phyloP scores from a whole-genome alignment of 106 monocot species.

The Narthecium ossifragum region DNA sequence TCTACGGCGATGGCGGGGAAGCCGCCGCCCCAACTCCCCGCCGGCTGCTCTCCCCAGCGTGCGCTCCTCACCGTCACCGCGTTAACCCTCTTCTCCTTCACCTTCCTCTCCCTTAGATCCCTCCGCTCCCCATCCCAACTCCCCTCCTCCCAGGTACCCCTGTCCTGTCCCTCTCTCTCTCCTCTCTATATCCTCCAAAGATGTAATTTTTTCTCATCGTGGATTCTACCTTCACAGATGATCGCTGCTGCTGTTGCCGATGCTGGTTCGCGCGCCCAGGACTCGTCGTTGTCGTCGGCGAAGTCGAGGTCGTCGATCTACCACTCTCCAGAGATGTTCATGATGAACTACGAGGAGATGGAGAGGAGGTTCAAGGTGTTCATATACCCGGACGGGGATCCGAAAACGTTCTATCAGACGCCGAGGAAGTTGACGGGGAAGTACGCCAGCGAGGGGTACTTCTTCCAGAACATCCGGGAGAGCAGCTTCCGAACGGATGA shows the following conservation, averaged over 20 bases:
- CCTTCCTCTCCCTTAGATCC: slow-evolving; percentile 63
- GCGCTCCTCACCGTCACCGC: slow-evolving; percentile 39
- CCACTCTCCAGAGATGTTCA: slow-evolving; percentile 65
- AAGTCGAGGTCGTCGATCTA: slow-evolving; percentile 35
- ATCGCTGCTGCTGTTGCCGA: neutral
- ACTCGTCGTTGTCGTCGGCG: no score
- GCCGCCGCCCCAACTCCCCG: neutral
- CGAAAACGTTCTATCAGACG: slow-evolving; percentile 83
- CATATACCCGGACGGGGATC: slow-evolving; percentile 90
- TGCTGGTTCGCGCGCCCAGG: neutral
- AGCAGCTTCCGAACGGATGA: slow-evolving; percentile 74
- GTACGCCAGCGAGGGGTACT: slow-evolving; percentile 96
- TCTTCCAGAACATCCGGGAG: slow-evolving; percentile 95
- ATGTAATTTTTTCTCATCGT: neutral
- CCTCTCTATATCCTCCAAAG: neutral
- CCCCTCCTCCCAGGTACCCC: slow-evolving; percentile 1
- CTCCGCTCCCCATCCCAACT: slow-evolving; percentile 29
- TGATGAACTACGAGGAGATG: slow-evolving; percentile 67
- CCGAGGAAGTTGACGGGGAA: slow-evolving; percentile 95
- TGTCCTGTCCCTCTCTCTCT: neutral
- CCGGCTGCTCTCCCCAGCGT: slow-evolving; percentile 22
- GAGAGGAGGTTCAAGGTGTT: slow-evolving; percentile 69
- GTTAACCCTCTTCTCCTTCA: slow-evolving; percentile 46
- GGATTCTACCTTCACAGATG: neutral
- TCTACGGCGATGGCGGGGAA: slow-evolving; percentile 45